Percentiles rank a stretch among this genome's conserved stretches.
phyloP scores from a whole-genome alignment of 768 basidiomycete species.

The Hericium erinaceus region DNA sequence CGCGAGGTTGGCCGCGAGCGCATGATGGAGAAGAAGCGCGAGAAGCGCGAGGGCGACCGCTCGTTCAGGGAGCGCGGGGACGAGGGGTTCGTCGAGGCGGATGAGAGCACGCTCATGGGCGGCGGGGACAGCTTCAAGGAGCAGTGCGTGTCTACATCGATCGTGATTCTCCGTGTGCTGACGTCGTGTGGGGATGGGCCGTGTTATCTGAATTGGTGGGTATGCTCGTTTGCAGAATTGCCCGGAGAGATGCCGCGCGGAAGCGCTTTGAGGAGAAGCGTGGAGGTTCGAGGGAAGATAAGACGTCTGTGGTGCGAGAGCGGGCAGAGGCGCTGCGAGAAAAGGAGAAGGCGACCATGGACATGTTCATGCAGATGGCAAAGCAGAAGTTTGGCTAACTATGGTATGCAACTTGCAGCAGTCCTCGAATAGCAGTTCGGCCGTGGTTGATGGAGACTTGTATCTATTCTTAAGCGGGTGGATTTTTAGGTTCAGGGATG shows the following conservation, averaged over 20 bases:
- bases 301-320: slow-evolving; percentile 43
- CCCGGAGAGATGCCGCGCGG: slow-evolving; percentile 64
- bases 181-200: not conserved
- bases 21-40: slow-evolving; percentile 79
- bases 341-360: slow-evolving; percentile 91
- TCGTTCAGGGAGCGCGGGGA: slow-evolving; percentile 66
- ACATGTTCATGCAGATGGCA: slow-evolving; percentile 92
- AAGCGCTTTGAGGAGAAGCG: slow-evolving; percentile 50
- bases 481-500: too few relatives aligned
- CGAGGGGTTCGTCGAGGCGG: slow-evolving; percentile 73
- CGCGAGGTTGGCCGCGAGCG: slow-evolving; percentile 74
- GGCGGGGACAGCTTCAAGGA: slow-evolving; percentile 77
- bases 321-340: slow-evolving; percentile 53
- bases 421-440: not conserved
- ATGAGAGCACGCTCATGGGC: slow-evolving; percentile 74
- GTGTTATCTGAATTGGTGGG: not conserved
- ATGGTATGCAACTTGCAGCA: not conserved
- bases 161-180: not conserved
- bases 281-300: slow-evolving; percentile 34
- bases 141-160: slow-evolving; percentile 37
- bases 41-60: slow-evolving; percentile 59
- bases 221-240: slow-evolving; percentile 40
- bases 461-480: not conserved
- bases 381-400: slow-evolving; percentile 73
- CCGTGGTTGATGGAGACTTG: not conserved